Base-by-base conservation (phyloP, 148 eudicot species). In the Pharnaceum exiguum region DNA sequence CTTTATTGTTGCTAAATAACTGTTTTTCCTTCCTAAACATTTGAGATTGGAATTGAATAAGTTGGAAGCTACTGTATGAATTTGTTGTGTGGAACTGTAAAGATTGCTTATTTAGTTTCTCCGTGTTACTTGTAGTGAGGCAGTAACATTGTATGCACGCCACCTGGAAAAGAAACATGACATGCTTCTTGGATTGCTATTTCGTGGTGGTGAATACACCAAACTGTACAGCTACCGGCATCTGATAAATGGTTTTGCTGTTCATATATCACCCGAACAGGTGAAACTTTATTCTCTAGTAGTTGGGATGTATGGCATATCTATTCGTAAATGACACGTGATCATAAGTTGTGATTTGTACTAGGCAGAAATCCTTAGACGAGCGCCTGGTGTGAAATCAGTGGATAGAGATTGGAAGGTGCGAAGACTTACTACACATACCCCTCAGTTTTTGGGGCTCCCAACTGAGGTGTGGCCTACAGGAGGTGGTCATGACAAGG, bases 401-500 rank as follows among this genome's bases (percentile, higher is more conserved):
- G 95, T 93, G 35, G 85, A 88, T 57, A 79, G 85, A 80, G 99
- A 93, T 79, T 88, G 95, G 95, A 93, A 93, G 63, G 96, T 93
- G 60, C 81, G 66, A 74, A 85, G 75, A 71, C 95, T 88, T 60
- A 93, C 99, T 10, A 93, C 99, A 3, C 99, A 93, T 66, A 93
- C 99, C 5, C 99, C 99, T n/a, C 74, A 88, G 57, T 93, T 93
- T 70, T 55, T 93, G 75, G 99, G 99, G 46, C 90, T 93, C 62
- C 99, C 99, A 31, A 93, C 99, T 36, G 95, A 90, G 64, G 99
- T 88, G 30, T 93, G 99, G 99, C 99, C 96, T 1, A 85, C 95
- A 45, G 95, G 90, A 54, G 99, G 96, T 43, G 99, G 99, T 16
- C 82, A 76, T 49, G 90, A 79, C 35, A 80, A 74, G 63, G 96